These are phyloP conservation scores for Pyricularia pennisetigena DNA, from an alignment of 2,329 filamentous ascomycete genomes.

Conservation along the genomic window DNA sequence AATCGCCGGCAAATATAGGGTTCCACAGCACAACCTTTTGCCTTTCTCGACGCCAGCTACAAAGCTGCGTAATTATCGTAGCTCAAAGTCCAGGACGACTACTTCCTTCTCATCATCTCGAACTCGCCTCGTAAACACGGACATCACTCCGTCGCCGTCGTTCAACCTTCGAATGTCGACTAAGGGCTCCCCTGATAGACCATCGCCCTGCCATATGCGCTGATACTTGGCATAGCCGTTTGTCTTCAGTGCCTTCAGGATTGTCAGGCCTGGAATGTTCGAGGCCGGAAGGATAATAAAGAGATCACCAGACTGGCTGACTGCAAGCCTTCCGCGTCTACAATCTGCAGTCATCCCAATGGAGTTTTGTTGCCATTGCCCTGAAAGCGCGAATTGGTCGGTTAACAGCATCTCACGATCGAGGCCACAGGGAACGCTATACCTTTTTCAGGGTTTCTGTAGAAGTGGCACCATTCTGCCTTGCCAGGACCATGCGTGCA, in stretches of 20 bases:
- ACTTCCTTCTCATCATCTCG: slow-evolving; percentile 15
- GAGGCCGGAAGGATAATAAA: slow-evolving; percentile 26
- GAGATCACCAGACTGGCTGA: slow-evolving; percentile 22
- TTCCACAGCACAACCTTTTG: background rate
- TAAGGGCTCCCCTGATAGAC: slow-evolving; percentile 27
- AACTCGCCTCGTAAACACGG: slow-evolving; percentile 20
- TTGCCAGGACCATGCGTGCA: slow-evolving; percentile 5
- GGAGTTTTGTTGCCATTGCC: slow-evolving; percentile 20
- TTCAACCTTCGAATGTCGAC: slow-evolving; percentile 24
- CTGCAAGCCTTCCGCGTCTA: slow-evolving; percentile 25
- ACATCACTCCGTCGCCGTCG: slow-evolving; percentile 23
- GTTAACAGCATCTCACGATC: background rate
- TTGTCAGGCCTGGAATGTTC: slow-evolving; percentile 16
- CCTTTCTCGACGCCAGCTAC: background rate
- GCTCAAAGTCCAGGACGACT: slow-evolving; percentile 25
- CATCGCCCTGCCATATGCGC: slow-evolving; percentile 23
- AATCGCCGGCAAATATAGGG: no score
- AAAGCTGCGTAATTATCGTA: slow-evolving; percentile 7
- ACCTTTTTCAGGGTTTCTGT: background rate
- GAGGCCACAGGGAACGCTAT: background rate
- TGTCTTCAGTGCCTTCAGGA: slow-evolving; percentile 20
- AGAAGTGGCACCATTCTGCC: slow-evolving; percentile 2
- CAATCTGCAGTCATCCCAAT: slow-evolving; percentile 20
- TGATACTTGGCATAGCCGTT: slow-evolving; percentile 21
- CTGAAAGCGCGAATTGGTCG: slow-evolving; percentile 11